Evolutionary conservation across 202 grass and related monocot genomes (phyloP).

Genomic region (Zizania palustris): DNA sequence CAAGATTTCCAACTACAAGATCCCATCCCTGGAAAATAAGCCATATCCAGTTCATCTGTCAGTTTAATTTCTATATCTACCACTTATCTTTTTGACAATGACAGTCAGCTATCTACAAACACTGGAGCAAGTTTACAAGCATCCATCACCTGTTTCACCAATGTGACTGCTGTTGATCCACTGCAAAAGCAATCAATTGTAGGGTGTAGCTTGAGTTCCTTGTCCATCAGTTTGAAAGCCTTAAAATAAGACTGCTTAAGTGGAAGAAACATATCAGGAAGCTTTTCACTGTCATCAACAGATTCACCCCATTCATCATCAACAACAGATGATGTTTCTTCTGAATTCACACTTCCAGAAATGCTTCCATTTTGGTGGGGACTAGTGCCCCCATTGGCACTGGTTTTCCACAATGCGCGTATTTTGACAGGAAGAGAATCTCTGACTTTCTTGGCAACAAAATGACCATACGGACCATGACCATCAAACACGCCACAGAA

Average conservation of each 20-base stretch:
- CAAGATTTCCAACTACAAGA: slow-evolving; percentile 96
- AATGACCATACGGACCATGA: slow-evolving; percentile 93
- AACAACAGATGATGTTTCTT: slow-evolving; percentile 68
- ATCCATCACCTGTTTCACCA: slow-evolving; percentile 86
- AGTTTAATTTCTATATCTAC: slow-evolving; percentile 28
- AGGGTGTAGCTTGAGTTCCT: slow-evolving; percentile 84
- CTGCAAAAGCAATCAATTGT: slow-evolving; percentile 98
- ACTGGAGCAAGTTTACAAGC: slow-evolving; percentile 41
- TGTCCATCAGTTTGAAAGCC: slow-evolving; percentile 96
- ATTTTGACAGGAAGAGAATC: slow-evolving; percentile 97
- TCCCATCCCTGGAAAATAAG: slow-evolving; percentile 77
- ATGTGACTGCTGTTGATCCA: slow-evolving; percentile 87
- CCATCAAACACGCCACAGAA: slow-evolving; percentile 98
- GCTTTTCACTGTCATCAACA: slow-evolving; percentile 54
- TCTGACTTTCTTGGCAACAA: slow-evolving; percentile 97
- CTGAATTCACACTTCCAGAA: slow-evolving; percentile 68
- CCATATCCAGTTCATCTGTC: slow-evolving; percentile 37
- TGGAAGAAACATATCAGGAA: slow-evolving; percentile 85
- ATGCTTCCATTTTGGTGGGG: slow-evolving; percentile 74
- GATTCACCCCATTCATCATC: slow-evolving; percentile 83
- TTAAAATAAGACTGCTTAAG: slow-evolving; percentile 90
- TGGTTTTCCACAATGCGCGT: slow-evolving; percentile 65
- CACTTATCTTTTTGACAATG: slow-evolving; percentile 31
- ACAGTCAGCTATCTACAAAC: slow-evolving; percentile 8
- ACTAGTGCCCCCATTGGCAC: slow-evolving; percentile 42